Conservation (phyloP, 2,329 filamentous ascomycete species). For the Fusarium verrucosum region DNA sequence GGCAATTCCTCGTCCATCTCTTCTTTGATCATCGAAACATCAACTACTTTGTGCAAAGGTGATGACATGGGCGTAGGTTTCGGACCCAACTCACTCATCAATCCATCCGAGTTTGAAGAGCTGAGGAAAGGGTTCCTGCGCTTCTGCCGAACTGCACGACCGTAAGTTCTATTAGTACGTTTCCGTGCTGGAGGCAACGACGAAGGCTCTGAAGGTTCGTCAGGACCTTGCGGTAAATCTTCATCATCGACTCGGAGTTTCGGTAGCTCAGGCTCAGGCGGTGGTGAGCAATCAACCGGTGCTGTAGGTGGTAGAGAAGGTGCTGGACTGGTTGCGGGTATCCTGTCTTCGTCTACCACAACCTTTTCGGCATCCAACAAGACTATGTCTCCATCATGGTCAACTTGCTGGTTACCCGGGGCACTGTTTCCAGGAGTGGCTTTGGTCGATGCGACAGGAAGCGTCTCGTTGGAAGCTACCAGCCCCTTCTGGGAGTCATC, state of each 20-base stretch:
- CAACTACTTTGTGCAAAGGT: constrained; percentile 7
- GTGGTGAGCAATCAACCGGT: constrained; percentile 29
- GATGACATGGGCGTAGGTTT: constrained; percentile 25
- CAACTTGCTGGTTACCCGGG: constrained; percentile 7
- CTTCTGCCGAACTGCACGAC: constrained; percentile 27
- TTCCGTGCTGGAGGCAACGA: constrained; percentile 42
- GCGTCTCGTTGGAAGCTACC: constrained; percentile 40
- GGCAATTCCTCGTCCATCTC: neutral
- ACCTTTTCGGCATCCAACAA: constrained; percentile 28
- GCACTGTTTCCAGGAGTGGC: constrained; percentile 46
- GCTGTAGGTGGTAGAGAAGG: constrained; percentile 43
- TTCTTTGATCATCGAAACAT: constrained; percentile 24
- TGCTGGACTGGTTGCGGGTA: constrained; percentile 53
- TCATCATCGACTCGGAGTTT: constrained; percentile 41
- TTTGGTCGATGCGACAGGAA: constrained; percentile 46
- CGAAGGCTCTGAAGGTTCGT: constrained; percentile 41
- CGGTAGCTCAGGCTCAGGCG: constrained; percentile 50
- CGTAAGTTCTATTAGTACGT: constrained; percentile 38
- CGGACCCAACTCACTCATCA: constrained; percentile 17
- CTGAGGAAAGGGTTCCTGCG: constrained; percentile 43
- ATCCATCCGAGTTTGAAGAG: constrained; percentile 45
- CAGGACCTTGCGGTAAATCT: constrained; percentile 3
- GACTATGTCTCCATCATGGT: constrained; percentile 17
- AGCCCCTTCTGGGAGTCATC: constrained; percentile 42
- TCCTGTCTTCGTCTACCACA: constrained; percentile 48